phyloP scores from a whole-genome alignment of 495 filamentous ascomycete species.

The Neurospora sp. region DNA sequence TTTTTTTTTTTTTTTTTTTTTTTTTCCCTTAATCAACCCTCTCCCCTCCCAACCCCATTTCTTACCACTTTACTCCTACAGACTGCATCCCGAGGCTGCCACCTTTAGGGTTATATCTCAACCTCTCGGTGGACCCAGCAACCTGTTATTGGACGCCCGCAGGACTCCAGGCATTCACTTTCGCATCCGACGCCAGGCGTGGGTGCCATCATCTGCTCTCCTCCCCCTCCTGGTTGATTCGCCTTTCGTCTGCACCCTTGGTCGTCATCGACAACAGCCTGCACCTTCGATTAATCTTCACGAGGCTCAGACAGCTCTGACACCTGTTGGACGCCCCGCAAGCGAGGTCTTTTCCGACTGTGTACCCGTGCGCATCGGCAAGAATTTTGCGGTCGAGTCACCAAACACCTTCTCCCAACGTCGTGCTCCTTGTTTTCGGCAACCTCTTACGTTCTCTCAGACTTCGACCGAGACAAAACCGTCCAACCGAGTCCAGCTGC shows the following conservation, averaged over 20 bases:
- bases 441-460: neutral
- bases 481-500: neutral
- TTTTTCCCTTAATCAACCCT: constrained; percentile 7
- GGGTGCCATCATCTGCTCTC: neutral
- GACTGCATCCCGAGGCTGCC: constrained; percentile 8
- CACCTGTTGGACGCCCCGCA: neutral
- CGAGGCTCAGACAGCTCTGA: neutral
- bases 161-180: neutral
- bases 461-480: neutral
- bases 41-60: constrained; percentile 1
- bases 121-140: constrained; percentile 6
- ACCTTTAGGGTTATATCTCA: constrained; percentile 12
- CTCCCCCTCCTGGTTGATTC: neutral
- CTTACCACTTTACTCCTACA: constrained; percentile 5
- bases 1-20: constrained; percentile 4
- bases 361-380: neutral
- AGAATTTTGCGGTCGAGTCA: neutral
- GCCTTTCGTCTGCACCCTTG: neutral
- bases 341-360: neutral
- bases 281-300: neutral
- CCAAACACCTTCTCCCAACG: neutral
- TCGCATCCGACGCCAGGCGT: neutral
- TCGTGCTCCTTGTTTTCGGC: neutral
- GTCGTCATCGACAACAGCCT: neutral
- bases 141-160: neutral